A percentile compares a stretch with the other conserved stretches of the same genome.
Evolutionary conservation across 768 basidiomycete genomes (phyloP).

Genomic region (Sporobolomyces phaffii): DNA sequence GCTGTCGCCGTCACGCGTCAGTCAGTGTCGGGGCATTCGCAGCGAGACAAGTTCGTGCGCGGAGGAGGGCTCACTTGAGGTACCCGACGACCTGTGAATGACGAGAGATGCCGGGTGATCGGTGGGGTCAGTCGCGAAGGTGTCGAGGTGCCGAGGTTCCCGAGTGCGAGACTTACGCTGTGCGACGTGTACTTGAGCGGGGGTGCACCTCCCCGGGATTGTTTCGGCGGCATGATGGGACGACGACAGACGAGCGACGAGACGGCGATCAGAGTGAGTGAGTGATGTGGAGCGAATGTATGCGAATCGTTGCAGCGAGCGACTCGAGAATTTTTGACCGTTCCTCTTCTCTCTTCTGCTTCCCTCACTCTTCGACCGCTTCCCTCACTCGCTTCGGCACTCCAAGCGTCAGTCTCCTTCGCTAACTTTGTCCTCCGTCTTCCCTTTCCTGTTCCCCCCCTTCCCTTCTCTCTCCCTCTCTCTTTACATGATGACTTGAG

Average conservation of each 20-base stretch:
- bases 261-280: too few species aligned
- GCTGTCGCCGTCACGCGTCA: constrained; percentile 8
- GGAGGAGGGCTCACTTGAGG: constrained; percentile 36
- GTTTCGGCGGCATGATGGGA: constrained; percentile 4
- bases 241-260: neutral
- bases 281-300: neutral
- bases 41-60: too few species aligned
- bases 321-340: neutral
- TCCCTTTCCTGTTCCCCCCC: neutral
- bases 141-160: too few species aligned
- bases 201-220: neutral
- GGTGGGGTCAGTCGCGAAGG: constrained; percentile 5
- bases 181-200: constrained; percentile 25
- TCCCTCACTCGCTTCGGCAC: neutral
- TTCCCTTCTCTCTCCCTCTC: neutral
- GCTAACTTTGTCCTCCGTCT: neutral
- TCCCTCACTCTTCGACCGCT: neutral
- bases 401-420: neutral
- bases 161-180: constrained; percentile 12
- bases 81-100: constrained; percentile 30
- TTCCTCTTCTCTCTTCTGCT: constrained; percentile 6
- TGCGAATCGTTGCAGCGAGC: neutral
- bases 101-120: too few species aligned
- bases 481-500: constrained; percentile 11
- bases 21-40: too few species aligned